Evolutionary conservation across 345 rosid species (phyloP), one percentile per base, ranked within the genome.

Genomic region (Carallia pectinifolia): DNA sequence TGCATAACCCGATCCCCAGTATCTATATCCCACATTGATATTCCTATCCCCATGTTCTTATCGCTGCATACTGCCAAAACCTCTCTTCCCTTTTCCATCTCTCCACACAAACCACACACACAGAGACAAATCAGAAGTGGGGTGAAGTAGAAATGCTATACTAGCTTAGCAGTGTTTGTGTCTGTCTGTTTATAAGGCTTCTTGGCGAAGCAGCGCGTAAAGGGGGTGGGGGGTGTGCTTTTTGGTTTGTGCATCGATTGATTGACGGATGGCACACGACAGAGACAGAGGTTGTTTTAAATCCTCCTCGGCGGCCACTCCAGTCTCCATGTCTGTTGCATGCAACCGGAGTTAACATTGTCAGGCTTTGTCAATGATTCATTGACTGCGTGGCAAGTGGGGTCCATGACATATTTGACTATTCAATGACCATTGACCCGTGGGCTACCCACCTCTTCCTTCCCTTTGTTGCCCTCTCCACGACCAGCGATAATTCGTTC

Each of bases 21-120:
- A 7, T 83, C 75, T n/a, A 85, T 15, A 23, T 79, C 82, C 85
- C 80, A 75, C 0, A 85, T 53, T 0, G 70, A 38, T 8, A 85
- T 76, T 58, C 89, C 86, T 31, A 76, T 58, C 40, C 81, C 84
- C 73, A 74, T 65, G 47, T 58, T 85, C 79, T 70, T 73, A 58
- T 77, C 85, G 58, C 85, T 70, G 19, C 87, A 81, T 54, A 80
- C 85, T 60, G 77, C 87, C 68, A 85, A 58, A 6, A 79, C 85
- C 70, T 78, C 81, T 8, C 75, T 44, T 19, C 65, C 71, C 12
- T 6, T 29, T 38, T 58, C 40, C 61, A 30, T 59, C 56, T 40
- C 40, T 36, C 34, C 60, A 56, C 31, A 56, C 60, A 27, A 9
- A 7, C 53, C 27, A 38, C 38, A 65, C 61, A 7, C 15, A 48